phyloP scores from a whole-genome alignment of 2,329 filamentous ascomycete species.

The Chrysoporthe cubensis region DNA sequence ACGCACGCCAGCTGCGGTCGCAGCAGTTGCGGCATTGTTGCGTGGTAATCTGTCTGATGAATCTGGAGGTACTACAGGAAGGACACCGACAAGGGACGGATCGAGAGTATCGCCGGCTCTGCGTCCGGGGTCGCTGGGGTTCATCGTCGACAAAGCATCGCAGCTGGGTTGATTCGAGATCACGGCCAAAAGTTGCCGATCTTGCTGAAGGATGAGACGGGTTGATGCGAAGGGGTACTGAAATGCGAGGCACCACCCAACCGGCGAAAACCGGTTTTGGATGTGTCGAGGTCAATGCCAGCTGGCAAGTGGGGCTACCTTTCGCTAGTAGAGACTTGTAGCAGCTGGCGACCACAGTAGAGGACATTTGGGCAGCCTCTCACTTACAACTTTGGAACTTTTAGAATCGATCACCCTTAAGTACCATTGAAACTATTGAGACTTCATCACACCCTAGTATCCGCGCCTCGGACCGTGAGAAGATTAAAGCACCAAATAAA shows the following conservation, averaged over 20 bases:
- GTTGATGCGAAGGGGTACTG: background rate
- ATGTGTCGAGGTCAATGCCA: conserved; percentile 4
- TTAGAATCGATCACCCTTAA: background rate
- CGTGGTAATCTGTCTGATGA: conserved; percentile 52
- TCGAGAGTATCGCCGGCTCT: conserved; percentile 15
- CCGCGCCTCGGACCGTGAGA: no score
- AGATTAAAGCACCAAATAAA: no score
- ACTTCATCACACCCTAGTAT: no score
- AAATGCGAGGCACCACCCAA: background rate
- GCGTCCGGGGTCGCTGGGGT: conserved; percentile 26
- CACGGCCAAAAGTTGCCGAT: background rate
- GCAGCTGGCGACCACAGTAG: background rate
- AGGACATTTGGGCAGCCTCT: no score
- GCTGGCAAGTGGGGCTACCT: conserved; percentile 11
- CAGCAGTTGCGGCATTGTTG: conserved; percentile 66
- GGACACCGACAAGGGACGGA: conserved; percentile 39
- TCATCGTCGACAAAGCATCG: conserved; percentile 27
- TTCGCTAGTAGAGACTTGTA: background rate
- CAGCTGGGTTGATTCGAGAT: conserved; percentile 9
- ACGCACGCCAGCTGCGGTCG: conserved; percentile 83
- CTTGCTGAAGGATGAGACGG: background rate
- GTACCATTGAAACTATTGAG: background rate
- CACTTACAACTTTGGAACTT: no score
- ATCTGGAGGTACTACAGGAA: conserved; percentile 50
- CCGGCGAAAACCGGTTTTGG: conserved; percentile 11